Evolutionary conservation across 148 eudicot species (phyloP), one percentile per base, ranked within the genome.

Genomic region (Nyssa sinensis): DNA sequence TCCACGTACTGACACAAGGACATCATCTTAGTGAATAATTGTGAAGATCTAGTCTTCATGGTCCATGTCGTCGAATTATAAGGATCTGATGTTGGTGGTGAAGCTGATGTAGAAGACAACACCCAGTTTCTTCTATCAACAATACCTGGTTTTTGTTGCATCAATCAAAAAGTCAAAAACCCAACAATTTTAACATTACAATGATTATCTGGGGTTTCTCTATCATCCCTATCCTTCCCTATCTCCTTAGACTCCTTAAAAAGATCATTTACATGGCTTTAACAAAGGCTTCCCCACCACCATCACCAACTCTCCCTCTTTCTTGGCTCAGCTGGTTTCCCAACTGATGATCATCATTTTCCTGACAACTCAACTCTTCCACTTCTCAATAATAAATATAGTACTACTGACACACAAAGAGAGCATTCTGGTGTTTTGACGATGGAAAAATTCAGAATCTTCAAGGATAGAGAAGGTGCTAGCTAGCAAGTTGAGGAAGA

Each of bases 401-500:
- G 4, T 4, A 21, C 24, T 0, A 21, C 59, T n/a, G n/a, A n/a
- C 23, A 5, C 3, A 7, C 24, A 53, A 17, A 6, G n/a, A 17
- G n/a, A 53, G 17, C 3, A 24, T 21, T 53, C 5, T 17, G 24
- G 17, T 6, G 12, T 60, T 60, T 27, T 27, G 19, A 60, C 32
- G 16, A 28, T 1, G 0, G 64, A n/a, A 31, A 13, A 21, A 2
- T 16, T 29, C 21, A 0, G 14, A 29, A 28, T 62, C 11, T 1
- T 6, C 3, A 1, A 17, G 8, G n/a, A 1, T 30, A 28, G 64
- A 10, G 32, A 32, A 60, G 32, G 23, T 62, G 1, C 35, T 11
- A 11, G 37, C 7, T 19, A 25, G 58, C 12, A 19, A 25, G 70
- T 67, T 41, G 51, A 67, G 75, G 16, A 82, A 70, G 73, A 77